Evolutionary conservation across 805 yeast genomes (phyloP).

Genomic region (Ogataea parapolymorpha): DNA sequence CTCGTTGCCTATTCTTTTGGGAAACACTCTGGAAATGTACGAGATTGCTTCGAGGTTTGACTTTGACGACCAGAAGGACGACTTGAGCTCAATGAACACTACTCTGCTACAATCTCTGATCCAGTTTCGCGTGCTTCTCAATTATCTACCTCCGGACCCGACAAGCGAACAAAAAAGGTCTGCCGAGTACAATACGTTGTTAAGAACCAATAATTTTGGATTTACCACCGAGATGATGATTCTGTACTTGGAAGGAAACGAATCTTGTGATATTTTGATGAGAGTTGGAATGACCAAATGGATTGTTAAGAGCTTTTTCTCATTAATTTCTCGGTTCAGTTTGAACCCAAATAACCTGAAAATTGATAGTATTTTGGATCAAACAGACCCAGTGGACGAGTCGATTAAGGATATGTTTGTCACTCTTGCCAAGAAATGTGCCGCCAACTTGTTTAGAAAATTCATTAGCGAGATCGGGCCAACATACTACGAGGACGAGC

Average conservation of each 20-base stretch:
- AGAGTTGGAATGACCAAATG: conserved; percentile 23
- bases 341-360: conserved; percentile 17
- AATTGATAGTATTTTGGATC: conserved; percentile 20
- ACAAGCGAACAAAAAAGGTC: conserved; percentile 11
- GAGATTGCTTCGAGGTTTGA: conserved; percentile 59
- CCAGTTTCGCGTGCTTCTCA: conserved; percentile 36
- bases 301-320: conserved; percentile 18
- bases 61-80: conserved; percentile 1
- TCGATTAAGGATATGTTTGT: conserved; percentile 8
- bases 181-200: conserved; percentile 24
- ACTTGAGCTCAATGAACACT: conserved; percentile 21
- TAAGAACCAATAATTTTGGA: conserved; percentile 32
- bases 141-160: conserved; percentile 19
- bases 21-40: conserved; percentile 51
- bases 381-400: conserved; percentile 2
- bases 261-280: conserved; percentile 38
- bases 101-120: conserved; percentile 40
- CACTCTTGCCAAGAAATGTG: conserved; percentile 12
- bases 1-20: conserved; percentile 31
- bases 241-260: conserved; percentile 43
- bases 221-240: conserved; percentile 38
- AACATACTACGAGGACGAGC: conserved; percentile 29
- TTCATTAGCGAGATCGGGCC: conserved; percentile 30
- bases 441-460: conserved; percentile 17
- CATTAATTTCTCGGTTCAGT: conserved; percentile 21